A percentile compares a stretch with the other conserved stretches of the same genome.
Evolutionary conservation across 192 early-diverging fungal species (phyloP).

Genomic region (Coemansia sp.): DNA sequence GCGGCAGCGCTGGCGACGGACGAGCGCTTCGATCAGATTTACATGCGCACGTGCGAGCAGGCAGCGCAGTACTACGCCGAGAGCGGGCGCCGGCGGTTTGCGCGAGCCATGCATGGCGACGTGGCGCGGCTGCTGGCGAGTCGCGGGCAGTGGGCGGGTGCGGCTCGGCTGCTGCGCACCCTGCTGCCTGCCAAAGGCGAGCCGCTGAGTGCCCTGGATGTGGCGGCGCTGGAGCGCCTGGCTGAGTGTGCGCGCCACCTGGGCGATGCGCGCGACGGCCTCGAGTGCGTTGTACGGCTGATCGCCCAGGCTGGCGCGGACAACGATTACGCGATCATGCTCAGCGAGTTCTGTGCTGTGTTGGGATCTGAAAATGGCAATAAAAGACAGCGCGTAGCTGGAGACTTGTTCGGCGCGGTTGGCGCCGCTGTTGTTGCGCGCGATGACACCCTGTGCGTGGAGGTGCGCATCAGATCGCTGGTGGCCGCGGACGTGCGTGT

Average conservation of each 20-base stretch:
- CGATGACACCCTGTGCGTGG: conserved; percentile 7
- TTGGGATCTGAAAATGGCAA: neutral
- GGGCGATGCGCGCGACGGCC: conserved; percentile 13
- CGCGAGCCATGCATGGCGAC: conserved; percentile 42
- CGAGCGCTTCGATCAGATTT: conserved; percentile 51
- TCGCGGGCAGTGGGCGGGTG: conserved; percentile 35
- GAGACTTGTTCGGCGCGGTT: conserved; percentile 8
- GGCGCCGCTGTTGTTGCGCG: conserved; percentile 5
- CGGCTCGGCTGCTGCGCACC: conserved; percentile 24
- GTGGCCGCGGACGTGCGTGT: conserved; percentile 2
- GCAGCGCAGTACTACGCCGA: conserved; percentile 52
- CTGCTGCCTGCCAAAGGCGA: conserved; percentile 13
- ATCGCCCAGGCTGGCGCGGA: conserved; percentile 4
- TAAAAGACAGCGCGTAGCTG: neutral
- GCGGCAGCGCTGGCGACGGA: conserved; percentile 39
- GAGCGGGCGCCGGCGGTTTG: conserved; percentile 41
- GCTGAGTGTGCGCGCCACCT: conserved; percentile 35
- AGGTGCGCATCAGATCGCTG: conserved; percentile 2
- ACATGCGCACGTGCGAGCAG: conserved; percentile 48
- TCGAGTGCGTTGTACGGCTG: conserved; percentile 25
- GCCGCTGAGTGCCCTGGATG: conserved; percentile 14
- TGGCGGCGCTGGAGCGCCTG: conserved; percentile 26
- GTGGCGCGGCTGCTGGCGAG: conserved; percentile 40
- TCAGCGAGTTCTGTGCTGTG: conserved; percentile 12
- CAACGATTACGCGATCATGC: conserved; percentile 13